These are phyloP conservation scores for Talaromyces albobiverticillius DNA, from an alignment of 2,329 filamentous ascomycete species.

Conservation along the genomic window DNA sequence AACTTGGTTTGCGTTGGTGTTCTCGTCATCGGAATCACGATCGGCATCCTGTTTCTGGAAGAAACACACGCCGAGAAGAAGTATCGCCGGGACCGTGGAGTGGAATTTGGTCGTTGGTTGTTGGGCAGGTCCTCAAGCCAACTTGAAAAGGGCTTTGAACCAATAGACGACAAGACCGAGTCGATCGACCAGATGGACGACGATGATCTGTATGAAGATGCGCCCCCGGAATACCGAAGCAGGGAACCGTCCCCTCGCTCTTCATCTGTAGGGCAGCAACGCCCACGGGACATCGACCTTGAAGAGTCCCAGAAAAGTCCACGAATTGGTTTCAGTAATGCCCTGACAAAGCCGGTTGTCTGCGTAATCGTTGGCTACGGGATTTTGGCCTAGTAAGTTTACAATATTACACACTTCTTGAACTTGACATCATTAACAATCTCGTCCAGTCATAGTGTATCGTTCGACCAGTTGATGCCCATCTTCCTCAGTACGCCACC, in stretches of 20 bases:
- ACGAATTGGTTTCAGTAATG: conserved; percentile 50
- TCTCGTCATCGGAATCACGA: conserved; percentile 69
- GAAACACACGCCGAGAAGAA: conserved; percentile 89
- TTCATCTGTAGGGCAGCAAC: conserved; percentile 29
- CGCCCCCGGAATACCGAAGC: conserved; percentile 66
- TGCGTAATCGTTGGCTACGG: conserved; percentile 88
- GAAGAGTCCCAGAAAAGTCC: conserved; percentile 40
- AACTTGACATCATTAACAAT: conserved; percentile 23
- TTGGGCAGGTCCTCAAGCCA: conserved; percentile 33
- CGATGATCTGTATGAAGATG: conserved; percentile 61
- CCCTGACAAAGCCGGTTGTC: conserved; percentile 81
- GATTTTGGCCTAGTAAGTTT: conserved; percentile 86
- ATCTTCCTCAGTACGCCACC: conserved; percentile 77
- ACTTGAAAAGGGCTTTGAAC: conserved; percentile 23
- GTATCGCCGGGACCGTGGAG: conserved; percentile 68
- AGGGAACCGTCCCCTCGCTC: conserved; percentile 55
- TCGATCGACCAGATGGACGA: conserved; percentile 54
- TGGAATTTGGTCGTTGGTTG: conserved; percentile 73
- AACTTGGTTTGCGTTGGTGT: conserved; percentile 87
- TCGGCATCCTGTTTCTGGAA: conserved; percentile 84
- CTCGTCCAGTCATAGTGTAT: conserved; percentile 79
- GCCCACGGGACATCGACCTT: conserved; percentile 37
- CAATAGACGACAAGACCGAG: conserved; percentile 16
- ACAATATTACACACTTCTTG: conserved; percentile 43
- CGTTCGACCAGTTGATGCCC: conserved; percentile 89